phyloP scores from a whole-genome alignment of 1,284 basidiomycete species.

The Gomphus sp. region DNA sequence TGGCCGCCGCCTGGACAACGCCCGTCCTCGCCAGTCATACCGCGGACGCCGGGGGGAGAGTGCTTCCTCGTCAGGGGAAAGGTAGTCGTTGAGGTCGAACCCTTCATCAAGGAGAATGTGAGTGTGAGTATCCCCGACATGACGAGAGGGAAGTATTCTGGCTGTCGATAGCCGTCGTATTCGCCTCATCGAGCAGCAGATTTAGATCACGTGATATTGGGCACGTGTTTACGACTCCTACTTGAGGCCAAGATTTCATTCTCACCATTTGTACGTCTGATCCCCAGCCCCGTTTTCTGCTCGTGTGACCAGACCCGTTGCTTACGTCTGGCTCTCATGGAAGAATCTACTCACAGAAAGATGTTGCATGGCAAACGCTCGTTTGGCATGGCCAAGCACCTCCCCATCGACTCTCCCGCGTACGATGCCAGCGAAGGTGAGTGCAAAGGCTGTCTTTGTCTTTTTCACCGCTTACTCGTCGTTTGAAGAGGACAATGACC shows the following conservation, averaged over 20 bases:
- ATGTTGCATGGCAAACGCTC: slow-evolving; percentile 51
- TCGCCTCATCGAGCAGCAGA: not conserved
- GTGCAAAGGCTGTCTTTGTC: slow-evolving; percentile 13
- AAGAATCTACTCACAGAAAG: not conserved
- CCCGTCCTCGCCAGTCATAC: slow-evolving; percentile 2
- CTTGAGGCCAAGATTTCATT: too few species aligned
- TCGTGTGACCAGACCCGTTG: too few species aligned
- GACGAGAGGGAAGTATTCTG: not conserved
- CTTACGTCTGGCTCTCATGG: not conserved
- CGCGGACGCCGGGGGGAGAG: not conserved
- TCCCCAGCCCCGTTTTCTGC: too few species aligned
- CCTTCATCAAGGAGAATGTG: not conserved
- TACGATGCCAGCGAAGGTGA: slow-evolving; percentile 49
- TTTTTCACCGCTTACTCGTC: not conserved
- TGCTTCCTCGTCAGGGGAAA: not conserved
- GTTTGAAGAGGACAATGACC: slow-evolving; percentile 67
- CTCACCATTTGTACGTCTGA: too few species aligned
- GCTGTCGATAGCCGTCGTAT: not conserved
- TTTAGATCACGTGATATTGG: too few species aligned
- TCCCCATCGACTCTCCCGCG: slow-evolving; percentile 56
- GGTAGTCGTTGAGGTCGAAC: not conserved
- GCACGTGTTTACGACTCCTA: too few species aligned
- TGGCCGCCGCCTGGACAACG: not conserved
- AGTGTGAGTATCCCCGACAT: not conserved
- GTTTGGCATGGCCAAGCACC: slow-evolving; percentile 44